These are phyloP conservation scores for Trichoderma polysporum DNA, from an alignment of 2,329 filamentous ascomycete genomes.

Conservation along the genomic window DNA sequence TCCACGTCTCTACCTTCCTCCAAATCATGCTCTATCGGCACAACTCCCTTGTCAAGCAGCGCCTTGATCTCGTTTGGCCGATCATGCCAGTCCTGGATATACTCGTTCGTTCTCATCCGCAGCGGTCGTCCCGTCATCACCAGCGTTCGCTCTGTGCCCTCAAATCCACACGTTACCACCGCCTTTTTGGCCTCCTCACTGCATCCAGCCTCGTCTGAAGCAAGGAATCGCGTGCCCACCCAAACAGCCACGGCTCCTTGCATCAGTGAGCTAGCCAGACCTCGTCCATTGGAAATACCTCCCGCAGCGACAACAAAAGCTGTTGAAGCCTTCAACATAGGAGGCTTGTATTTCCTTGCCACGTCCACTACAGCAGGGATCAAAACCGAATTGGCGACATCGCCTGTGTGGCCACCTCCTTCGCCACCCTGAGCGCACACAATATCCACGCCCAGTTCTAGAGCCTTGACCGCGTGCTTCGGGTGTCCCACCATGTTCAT, in stretches of 20 bases:
- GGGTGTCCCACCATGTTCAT: constrained; percentile 99
- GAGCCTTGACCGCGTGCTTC: constrained; percentile 84
- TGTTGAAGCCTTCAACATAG: constrained; percentile 64
- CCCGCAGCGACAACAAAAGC: constrained; percentile 87
- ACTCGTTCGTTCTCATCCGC: constrained; percentile 78
- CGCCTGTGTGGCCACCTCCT: constrained; percentile 89
- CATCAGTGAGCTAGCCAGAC: constrained; percentile 79
- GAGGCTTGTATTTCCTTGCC: constrained; percentile 68
- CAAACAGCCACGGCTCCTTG: constrained; percentile 86
- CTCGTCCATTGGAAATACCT: constrained; percentile 79
- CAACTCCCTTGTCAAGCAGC: constrained; percentile 72
- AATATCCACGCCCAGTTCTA: constrained; percentile 84
- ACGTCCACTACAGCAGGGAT: constrained; percentile 87
- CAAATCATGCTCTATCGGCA: constrained; percentile 80
- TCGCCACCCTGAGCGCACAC: constrained; percentile 92
- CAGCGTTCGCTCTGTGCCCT: constrained; percentile 78
- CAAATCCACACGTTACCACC: constrained; percentile 75
- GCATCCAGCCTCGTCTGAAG: constrained; percentile 76
- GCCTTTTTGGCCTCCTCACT: constrained; percentile 79
- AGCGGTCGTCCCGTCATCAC: constrained; percentile 81
- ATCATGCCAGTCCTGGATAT: constrained; percentile 77
- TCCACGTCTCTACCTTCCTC: constrained; percentile 82
- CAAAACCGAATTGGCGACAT: constrained; percentile 81
- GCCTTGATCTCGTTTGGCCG: constrained; percentile 71
- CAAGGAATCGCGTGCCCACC: constrained; percentile 93